These are phyloP conservation scores for Fusarium nurragi DNA, from an alignment of 2,329 filamentous ascomycete species.

Conservation along the genomic window DNA sequence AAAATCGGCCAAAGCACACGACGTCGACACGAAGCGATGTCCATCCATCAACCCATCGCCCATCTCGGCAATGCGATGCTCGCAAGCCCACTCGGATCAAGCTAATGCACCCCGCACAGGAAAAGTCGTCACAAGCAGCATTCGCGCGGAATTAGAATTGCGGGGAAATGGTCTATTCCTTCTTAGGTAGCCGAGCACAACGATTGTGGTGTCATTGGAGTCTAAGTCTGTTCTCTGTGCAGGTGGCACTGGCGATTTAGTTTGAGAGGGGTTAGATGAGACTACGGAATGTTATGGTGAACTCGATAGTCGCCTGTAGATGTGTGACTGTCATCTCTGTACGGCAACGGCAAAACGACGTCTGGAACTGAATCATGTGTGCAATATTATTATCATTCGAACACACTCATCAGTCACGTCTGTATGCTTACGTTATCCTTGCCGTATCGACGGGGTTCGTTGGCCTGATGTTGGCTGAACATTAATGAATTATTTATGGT, in stretches of 20 bases:
- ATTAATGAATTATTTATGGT: no score
- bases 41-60: neutral
- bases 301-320: neutral
- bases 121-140: slow-evolving; percentile 1
- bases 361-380: no score
- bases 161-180: neutral
- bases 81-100: slow-evolving; percentile 3
- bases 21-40: neutral
- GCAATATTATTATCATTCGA: no score
- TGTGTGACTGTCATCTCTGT: neutral
- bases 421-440: no score
- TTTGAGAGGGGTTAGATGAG: neutral
- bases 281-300: neutral
- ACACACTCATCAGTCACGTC: no score
- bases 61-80: slow-evolving; percentile 14
- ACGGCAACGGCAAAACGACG: neutral
- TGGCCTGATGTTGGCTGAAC: no score
- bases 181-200: neutral
- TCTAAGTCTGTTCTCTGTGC: neutral
- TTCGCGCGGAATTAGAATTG: neutral
- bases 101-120: slow-evolving; percentile 34
- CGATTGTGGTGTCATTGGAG: slow-evolving; percentile 3
- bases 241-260: neutral
- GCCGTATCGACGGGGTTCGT: no score
- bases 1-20: neutral